Percentiles rank a stretch among this genome's conserved stretches.
Conservation (phyloP, 2,329 filamentous ascomycete species). For the Phaeosphaeria sp. region DNA sequence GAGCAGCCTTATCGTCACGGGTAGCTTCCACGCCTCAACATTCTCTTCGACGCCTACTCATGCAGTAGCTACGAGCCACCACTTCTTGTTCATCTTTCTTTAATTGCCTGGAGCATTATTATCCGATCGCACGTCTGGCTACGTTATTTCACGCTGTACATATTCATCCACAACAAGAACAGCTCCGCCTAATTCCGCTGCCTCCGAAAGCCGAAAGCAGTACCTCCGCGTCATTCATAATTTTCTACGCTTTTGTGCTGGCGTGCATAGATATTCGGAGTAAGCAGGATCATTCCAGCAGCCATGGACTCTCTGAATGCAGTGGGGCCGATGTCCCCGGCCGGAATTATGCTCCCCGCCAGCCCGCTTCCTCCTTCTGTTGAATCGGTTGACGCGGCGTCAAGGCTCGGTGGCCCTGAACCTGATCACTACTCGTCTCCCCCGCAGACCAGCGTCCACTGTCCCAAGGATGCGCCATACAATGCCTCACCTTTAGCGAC, state of each 20-base stretch:
- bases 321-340: slow-evolving; percentile 44
- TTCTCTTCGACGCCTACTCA: slow-evolving; percentile 6
- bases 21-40: slow-evolving; percentile 12
- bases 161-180: slow-evolving; percentile 15
- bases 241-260: slow-evolving; percentile 16
- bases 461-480: slow-evolving; percentile 25
- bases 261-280: slow-evolving; percentile 5
- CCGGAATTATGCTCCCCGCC: slow-evolving; percentile 42
- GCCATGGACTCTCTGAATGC: slow-evolving; percentile 37
- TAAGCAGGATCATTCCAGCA: slow-evolving; percentile 18
- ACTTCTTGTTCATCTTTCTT: slow-evolving; percentile 19
- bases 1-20: slow-evolving; percentile 7
- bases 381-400: slow-evolving; percentile 39
- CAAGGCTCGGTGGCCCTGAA: slow-evolving; percentile 33
- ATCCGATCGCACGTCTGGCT: slow-evolving; percentile 37
- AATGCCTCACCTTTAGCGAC: slow-evolving; percentile 39
- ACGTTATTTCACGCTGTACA: slow-evolving; percentile 34
- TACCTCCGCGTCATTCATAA: slow-evolving; percentile 3
- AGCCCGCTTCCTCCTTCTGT: slow-evolving; percentile 43
- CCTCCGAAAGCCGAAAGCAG: slow-evolving; percentile 10
- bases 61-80: slow-evolving; percentile 40
- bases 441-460: slow-evolving; percentile 33
- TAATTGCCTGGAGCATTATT: slow-evolving; percentile 34
- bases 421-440: slow-evolving; percentile 31
- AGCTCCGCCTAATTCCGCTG: slow-evolving; percentile 7